Conservation (phyloP, 345 rosid genomes). For the Microthlaspi erraticum region DNA sequence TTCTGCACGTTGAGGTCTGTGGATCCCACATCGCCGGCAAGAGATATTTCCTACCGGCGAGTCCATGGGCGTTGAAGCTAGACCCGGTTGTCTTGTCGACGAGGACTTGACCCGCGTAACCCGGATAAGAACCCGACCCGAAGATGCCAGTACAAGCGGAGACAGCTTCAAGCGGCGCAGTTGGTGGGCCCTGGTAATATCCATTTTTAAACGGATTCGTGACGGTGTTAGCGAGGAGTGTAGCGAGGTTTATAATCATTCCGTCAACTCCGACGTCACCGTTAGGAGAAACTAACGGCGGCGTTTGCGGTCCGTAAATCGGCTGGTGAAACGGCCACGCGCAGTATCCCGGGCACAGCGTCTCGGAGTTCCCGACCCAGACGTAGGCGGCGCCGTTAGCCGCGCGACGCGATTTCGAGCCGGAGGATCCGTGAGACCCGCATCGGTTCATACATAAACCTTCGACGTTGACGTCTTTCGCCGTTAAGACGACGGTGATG, state of each 20-base stretch:
- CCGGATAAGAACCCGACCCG: conserved; percentile 82
- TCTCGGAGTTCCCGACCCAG: conserved; percentile 82
- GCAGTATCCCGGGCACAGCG: conserved; percentile 81
- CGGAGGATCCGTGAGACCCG: conserved; percentile 64
- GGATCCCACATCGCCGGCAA: conserved; percentile 99
- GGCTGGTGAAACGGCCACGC: conserved; percentile 96
- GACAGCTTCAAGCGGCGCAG: conserved; percentile 79
- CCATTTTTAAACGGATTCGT: conserved; percentile 82
- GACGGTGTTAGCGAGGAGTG: conserved; percentile 76
- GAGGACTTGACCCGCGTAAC: conserved; percentile 66
- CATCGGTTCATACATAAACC: conserved; percentile 79
- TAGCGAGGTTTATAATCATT: conserved; percentile 79
- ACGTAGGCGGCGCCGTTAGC: conserved; percentile 52
- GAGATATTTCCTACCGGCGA: conserved; percentile 64
- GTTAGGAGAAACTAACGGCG: conserved; percentile 75
- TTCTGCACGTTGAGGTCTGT: conserved; percentile 60
- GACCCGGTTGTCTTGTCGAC: conserved; percentile 67
- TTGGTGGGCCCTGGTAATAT: conserved; percentile 68
- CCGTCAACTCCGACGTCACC: conserved; percentile 91
- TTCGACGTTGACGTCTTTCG: conserved; percentile 71
- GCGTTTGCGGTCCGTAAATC: conserved; percentile 74
- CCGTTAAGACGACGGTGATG: conserved; percentile 68
- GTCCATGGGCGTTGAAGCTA: conserved; percentile 67
- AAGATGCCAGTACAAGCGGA: conserved; percentile 79
- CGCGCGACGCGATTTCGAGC: conserved; percentile 33